Conservation (phyloP, 148 eudicot species). For the Fagopyrum homotropicum region DNA sequence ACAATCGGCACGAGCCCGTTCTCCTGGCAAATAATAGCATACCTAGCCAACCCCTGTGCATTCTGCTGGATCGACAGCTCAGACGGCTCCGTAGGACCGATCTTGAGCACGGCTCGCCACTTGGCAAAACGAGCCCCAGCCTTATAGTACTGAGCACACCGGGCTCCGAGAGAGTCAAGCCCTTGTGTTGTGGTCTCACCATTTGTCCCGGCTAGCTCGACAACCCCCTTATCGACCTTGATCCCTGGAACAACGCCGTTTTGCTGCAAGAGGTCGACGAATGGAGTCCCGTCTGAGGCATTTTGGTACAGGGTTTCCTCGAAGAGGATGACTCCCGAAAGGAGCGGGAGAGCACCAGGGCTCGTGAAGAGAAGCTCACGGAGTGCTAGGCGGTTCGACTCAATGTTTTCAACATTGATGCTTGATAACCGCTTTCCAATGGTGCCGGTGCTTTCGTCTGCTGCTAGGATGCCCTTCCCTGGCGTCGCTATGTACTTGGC, state of each 20-base stretch:
- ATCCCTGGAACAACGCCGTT: constrained; percentile 79
- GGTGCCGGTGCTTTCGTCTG: constrained; percentile 92
- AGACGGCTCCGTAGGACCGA: constrained; percentile 72
- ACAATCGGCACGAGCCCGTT: constrained; percentile 83
- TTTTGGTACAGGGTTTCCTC: constrained; percentile 87
- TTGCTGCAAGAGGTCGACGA: constrained; percentile 57
- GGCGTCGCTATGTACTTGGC: constrained; percentile 96
- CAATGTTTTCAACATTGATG: constrained; percentile 77
- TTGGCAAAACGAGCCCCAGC: constrained; percentile 94
- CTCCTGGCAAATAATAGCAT: constrained; percentile 87
- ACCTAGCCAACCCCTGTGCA: constrained; percentile 86
- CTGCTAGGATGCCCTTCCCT: constrained; percentile 88
- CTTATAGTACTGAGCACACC: constrained; percentile 72
- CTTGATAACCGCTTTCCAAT: constrained; percentile 73
- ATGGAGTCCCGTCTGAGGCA: constrained; percentile 63
- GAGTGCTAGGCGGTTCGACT: constrained; percentile 77
- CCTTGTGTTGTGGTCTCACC: constrained; percentile 96
- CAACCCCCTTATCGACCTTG: constrained; percentile 83
- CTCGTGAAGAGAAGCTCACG: constrained; percentile 78
- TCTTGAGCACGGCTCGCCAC: constrained; percentile 95
- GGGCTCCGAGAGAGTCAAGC: constrained; percentile 63
- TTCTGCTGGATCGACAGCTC: constrained; percentile 78
- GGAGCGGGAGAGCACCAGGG: constrained; percentile 53
- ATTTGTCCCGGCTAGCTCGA: constrained; percentile 72
- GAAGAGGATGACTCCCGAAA: constrained; percentile 87